phyloP scores from a whole-genome alignment of 192 early-diverging fungal genomes.

The Coemansia sp. region DNA sequence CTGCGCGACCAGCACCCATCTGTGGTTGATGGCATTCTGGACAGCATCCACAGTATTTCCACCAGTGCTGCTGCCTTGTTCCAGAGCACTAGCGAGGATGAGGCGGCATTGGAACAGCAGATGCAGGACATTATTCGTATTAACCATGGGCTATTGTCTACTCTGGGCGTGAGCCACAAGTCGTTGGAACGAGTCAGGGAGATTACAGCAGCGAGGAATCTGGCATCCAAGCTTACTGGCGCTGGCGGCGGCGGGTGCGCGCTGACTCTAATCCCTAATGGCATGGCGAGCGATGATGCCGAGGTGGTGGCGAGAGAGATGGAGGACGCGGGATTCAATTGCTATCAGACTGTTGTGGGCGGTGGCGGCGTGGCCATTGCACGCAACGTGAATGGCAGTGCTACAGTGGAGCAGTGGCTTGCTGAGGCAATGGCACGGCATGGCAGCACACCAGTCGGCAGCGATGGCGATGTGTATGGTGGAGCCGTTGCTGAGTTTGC shows the following conservation, averaged over 20 bases:
- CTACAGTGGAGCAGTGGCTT: slow-evolving; percentile 27
- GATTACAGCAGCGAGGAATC: slow-evolving; percentile 58
- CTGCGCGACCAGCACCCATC: slow-evolving; percentile 56
- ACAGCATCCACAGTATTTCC: slow-evolving; percentile 67
- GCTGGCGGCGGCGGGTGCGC: slow-evolving; percentile 98
- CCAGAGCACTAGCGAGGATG: neutral
- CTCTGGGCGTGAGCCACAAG: slow-evolving; percentile 83
- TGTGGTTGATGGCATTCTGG: slow-evolving; percentile 65
- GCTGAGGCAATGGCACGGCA: neutral
- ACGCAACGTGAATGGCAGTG: slow-evolving; percentile 3
- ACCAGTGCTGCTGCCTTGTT: slow-evolving; percentile 38
- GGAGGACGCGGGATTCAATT: slow-evolving; percentile 61
- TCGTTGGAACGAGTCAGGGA: slow-evolving; percentile 73
- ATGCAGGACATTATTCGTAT: slow-evolving; percentile 66
- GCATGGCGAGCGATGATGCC: slow-evolving; percentile 15
- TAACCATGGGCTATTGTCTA: slow-evolving; percentile 78
- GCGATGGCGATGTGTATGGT: neutral
- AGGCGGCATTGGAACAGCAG: slow-evolving; percentile 13
- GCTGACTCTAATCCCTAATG: slow-evolving; percentile 65
- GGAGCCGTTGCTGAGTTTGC: slow-evolving; percentile 18
- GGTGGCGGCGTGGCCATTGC: slow-evolving; percentile 59
- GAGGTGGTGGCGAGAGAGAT: slow-evolving; percentile 54
- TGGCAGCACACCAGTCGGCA: neutral
- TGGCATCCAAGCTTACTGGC: slow-evolving; percentile 91
- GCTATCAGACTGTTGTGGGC: slow-evolving; percentile 71